phyloP scores from a whole-genome alignment of 75 land plant genomes.

The Larix kaempferi region DNA sequence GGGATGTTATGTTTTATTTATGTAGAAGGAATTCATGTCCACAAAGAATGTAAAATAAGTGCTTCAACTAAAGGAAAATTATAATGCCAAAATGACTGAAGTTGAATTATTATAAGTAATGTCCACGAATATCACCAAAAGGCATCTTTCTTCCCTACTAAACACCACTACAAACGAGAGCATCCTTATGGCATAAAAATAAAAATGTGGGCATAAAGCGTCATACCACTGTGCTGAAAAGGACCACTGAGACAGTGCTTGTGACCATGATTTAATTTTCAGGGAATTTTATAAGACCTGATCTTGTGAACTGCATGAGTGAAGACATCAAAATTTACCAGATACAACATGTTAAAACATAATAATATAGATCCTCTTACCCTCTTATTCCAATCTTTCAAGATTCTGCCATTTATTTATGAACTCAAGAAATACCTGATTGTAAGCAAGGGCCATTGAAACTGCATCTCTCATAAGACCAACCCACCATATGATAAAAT shows the following conservation, averaged over 20 bases:
- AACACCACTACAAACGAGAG: background rate
- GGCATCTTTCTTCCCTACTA: background rate
- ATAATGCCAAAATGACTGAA: background rate
- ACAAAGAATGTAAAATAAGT: background rate
- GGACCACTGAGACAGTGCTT: slow-evolving; percentile 85
- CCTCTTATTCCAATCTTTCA: background rate
- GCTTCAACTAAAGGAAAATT: background rate
- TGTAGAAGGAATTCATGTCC: background rate
- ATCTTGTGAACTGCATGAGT: slow-evolving; percentile 61
- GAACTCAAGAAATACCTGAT: slow-evolving; percentile 50
- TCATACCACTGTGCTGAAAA: slow-evolving; percentile 90
- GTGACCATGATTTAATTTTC: slow-evolving; percentile 85
- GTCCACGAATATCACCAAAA: background rate
- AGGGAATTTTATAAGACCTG: slow-evolving; percentile 46
- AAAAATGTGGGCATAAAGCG: background rate
- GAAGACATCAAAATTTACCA: background rate
- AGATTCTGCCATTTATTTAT: background rate
- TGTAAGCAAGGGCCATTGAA: slow-evolving; percentile 92
- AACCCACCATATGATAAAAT: slow-evolving; percentile 93
- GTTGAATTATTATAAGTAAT: background rate
- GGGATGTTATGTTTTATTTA: background rate
- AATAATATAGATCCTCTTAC: background rate
- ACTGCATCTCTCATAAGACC: slow-evolving; percentile 97
- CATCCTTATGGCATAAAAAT: background rate
- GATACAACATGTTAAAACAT: background rate